Percentiles rank a stretch among this genome's conserved stretches.
Conservation (phyloP, 2,329 filamentous ascomycete genomes). For the Geoglossum cookeanum region DNA sequence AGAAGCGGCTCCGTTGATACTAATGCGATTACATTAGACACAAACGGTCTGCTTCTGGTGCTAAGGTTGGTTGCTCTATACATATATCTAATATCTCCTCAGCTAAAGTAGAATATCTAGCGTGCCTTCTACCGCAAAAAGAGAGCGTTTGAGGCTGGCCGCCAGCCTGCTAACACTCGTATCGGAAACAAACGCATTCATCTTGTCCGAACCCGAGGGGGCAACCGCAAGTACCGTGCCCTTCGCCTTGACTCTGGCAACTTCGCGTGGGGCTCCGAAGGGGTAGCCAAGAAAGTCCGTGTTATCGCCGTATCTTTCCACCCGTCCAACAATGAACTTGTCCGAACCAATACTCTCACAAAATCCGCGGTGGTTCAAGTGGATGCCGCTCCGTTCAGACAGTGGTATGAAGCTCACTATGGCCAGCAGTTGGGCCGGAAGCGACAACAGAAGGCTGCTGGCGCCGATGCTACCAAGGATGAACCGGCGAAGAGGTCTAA, state of each 20-base stretch:
- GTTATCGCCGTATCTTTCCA: slow-evolving; percentile 98
- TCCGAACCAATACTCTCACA: slow-evolving; percentile 99
- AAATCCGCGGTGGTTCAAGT: slow-evolving; percentile 97
- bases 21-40: slow-evolving; percentile 71
- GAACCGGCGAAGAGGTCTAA: slow-evolving; percentile 86
- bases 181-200: slow-evolving; percentile 95
- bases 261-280: slow-evolving; percentile 98
- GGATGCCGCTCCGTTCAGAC: slow-evolving; percentile 95
- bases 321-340: slow-evolving; percentile 99
- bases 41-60: slow-evolving; percentile 98
- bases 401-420: slow-evolving; percentile 99
- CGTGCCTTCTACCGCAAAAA: slow-evolving; percentile 65
- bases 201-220: slow-evolving; percentile 90
- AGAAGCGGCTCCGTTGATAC: not conserved
- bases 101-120: slow-evolving; percentile 15
- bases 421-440: slow-evolving; percentile 73
- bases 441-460: slow-evolving; percentile 59
- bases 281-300: slow-evolving; percentile 95
- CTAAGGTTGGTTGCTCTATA: slow-evolving; percentile 39
- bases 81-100: not conserved
- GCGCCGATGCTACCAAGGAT: slow-evolving; percentile 37
- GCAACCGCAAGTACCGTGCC: slow-evolving; percentile 99
- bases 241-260: slow-evolving; percentile 97
- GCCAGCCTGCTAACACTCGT: slow-evolving; percentile 98
- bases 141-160: slow-evolving; percentile 98